Conservation (phyloP, 805 yeast species). For the Kockiozyma suomiensis region DNA sequence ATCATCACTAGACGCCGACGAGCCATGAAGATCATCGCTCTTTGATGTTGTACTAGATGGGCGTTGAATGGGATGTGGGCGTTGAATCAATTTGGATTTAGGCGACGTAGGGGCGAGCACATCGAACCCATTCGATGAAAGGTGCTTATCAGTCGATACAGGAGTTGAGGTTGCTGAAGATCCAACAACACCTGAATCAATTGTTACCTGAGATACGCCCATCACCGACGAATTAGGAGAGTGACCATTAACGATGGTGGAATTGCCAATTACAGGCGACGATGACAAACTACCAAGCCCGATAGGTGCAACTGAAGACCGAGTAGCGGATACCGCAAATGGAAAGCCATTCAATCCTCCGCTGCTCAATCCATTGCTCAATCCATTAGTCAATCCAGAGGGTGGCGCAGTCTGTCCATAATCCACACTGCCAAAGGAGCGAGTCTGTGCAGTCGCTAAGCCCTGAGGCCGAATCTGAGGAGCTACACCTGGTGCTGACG, state of each 20-base stretch:
- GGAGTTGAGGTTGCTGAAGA: slow-evolving; percentile 13
- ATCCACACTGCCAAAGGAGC: slow-evolving; percentile 11
- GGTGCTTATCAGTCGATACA: slow-evolving; percentile 9
- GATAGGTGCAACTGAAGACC: slow-evolving; percentile 9
- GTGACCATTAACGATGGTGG: neutral
- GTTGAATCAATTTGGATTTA: slow-evolving; percentile 21
- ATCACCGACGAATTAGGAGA: neutral
- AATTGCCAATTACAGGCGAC: slow-evolving; percentile 9
- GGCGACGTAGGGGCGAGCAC: slow-evolving; percentile 8
- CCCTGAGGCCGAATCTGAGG: slow-evolving; percentile 10
- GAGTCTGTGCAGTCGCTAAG: neutral
- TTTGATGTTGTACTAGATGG: slow-evolving; percentile 22
- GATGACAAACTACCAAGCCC: slow-evolving; percentile 3
- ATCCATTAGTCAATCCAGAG: neutral
- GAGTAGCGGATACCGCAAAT: slow-evolving; percentile 8
- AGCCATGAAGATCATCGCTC: slow-evolving; percentile 18
- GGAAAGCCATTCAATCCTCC: slow-evolving; percentile 14
- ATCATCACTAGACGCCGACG: slow-evolving; percentile 11
- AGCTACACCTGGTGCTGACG: neutral
- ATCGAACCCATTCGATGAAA: slow-evolving; percentile 6
- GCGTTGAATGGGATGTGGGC: slow-evolving; percentile 32
- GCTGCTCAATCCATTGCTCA: slow-evolving; percentile 1
- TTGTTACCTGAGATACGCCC: neutral
- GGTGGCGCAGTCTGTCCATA: slow-evolving; percentile 1
- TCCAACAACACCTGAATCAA: neutral